Evolutionary conservation across 164 flowering plant species (phyloP), one percentile per base, ranked within the genome.

Genomic region (Piper betle): DNA sequence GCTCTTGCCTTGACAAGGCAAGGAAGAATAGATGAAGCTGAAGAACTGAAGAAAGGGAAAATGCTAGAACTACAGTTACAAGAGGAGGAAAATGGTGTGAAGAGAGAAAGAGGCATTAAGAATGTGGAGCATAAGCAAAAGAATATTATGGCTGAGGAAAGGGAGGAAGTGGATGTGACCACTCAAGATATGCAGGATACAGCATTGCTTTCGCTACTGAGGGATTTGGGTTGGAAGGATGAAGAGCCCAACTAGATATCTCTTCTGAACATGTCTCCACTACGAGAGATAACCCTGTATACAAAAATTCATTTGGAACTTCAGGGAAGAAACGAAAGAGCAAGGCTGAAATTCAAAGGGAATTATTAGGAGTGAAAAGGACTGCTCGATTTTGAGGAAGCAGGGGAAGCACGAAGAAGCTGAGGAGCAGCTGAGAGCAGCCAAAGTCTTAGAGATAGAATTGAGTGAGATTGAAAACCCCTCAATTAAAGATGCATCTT

Each of bases 181-280:
- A 93, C 88, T 63, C 78, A 86, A 61, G 98, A 91, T 64, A 52
- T 91, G 86, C 71, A 71, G 57, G 98, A 91, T 69, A 93, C 98
- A 4, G 61, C 83, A 4, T 79, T 85, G 65, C 84, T 85, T 56
- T 74, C 81, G 7, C 61, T 79, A 66, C 74, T 91, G 53, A 68
- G 68, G 50, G 76, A 75, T 72, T 70, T 91, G 70, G 98, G 96
- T 50, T 91, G 98, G 98, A 75, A 75, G 52, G 88, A 84, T 53
- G 83, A 80, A 48, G 82, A 77, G 38, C 62, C 55, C 76, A 58
- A 13, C 60, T 64, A 25, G 67, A 20, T 8, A 66, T 59, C 53
- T 55, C 73, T 38, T 13, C 66, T 43, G 61, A 69, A 33, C 72
- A 61, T 66, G 71, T 6, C 52, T 65, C 50, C 50, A 37, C 43